Evolutionary conservation across 1,284 basidiomycete genomes (phyloP).

Genomic region (Malassezia sympodialis): DNA sequence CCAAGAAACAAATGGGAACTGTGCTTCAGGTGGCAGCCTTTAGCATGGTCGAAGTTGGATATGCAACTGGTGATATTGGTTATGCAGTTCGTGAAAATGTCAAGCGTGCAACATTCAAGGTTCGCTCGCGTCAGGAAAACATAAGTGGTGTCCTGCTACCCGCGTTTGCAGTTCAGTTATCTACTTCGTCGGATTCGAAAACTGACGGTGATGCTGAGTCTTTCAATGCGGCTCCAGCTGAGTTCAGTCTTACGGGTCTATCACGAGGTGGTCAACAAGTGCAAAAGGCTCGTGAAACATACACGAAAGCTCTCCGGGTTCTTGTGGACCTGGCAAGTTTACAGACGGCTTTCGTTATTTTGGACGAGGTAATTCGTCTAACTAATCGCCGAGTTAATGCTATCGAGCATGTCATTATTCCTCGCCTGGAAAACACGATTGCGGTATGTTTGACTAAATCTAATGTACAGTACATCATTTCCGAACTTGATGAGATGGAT

Average conservation of each 20-base stretch:
- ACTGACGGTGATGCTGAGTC: background rate
- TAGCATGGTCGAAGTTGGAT: conserved; percentile 95
- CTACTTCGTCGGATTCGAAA: background rate
- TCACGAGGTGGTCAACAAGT: conserved; percentile 95
- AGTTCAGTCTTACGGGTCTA: conserved; percentile 95
- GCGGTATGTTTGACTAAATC: conserved; percentile 49
- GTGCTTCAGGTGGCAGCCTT: conserved; percentile 98
- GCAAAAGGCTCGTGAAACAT: conserved; percentile 81
- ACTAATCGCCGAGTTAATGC: conserved; percentile 98
- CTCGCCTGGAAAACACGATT: conserved; percentile 90
- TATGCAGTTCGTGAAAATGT: conserved; percentile 58
- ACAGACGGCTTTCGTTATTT: conserved; percentile 86
- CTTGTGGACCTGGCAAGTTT: conserved; percentile 93
- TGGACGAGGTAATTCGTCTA: conserved; percentile 96
- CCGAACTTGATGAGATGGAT: conserved; percentile 46
- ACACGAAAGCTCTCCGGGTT: conserved; percentile 91
- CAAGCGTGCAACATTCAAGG: conserved; percentile 70
- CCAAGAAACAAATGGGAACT: conserved; percentile 95
- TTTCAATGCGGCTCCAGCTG: conserved; percentile 41
- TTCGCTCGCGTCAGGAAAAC: conserved; percentile 93
- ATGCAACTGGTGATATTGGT: conserved; percentile 82
- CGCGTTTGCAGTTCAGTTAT: conserved; percentile 55
- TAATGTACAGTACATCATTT: conserved; percentile 32
- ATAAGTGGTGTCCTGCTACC: conserved; percentile 96
- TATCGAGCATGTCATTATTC: conserved; percentile 95